Base-by-base conservation (phyloP, 1,284 basidiomycete genomes). In the Cryptococcus maquisensis region DNA sequence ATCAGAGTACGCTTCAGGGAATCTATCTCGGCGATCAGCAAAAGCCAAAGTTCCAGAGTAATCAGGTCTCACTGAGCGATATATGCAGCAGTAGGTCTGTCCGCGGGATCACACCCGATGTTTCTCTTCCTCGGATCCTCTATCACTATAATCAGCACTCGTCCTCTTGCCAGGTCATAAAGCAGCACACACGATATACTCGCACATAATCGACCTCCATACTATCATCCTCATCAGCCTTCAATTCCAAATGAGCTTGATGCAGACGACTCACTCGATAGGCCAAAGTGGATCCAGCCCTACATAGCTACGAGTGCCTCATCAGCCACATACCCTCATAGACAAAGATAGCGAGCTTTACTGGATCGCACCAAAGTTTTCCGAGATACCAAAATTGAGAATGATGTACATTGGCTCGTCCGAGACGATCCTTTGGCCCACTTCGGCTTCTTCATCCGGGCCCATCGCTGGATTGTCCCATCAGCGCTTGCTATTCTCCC, bases 321-420 rank as follows among this genome's bases (percentile, higher is more conserved):
- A 10, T 52, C 32, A 26, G 24, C 21, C 8, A 18, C 16, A 16
- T 38, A 8, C 13, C 37, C 15, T 10, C 20, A n/a, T n/a, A 41
- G 4, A 16, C 1, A 24, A 44, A 8, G 44, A 35, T 32, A 15
- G 9, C 1, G 13, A 6, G 57, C 66, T 60, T n/a, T 45, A 79
- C 75, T 92, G 84, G 42, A 90, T 82, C 4, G 62, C 53, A 38
- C 86, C 86, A 66, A 94, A 94, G 67, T 87, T 86, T 21, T 77
- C 75, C 3, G 88, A 91, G 73, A 94, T 85, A 49, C 88, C 90
- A 66, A 95, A 76, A 70, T 76, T 74, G 51, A 74, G 57, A 46
- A 76, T 67, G n/a, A 74, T 51, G 50, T 74, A 76, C 86, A 93
- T 84, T 6, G 90, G 90, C 71, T 93, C 92, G 65, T 88, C 83